Evolutionary conservation across 2,329 filamentous ascomycete genomes (phyloP).

Genomic region (Xylaria sp.): DNA sequence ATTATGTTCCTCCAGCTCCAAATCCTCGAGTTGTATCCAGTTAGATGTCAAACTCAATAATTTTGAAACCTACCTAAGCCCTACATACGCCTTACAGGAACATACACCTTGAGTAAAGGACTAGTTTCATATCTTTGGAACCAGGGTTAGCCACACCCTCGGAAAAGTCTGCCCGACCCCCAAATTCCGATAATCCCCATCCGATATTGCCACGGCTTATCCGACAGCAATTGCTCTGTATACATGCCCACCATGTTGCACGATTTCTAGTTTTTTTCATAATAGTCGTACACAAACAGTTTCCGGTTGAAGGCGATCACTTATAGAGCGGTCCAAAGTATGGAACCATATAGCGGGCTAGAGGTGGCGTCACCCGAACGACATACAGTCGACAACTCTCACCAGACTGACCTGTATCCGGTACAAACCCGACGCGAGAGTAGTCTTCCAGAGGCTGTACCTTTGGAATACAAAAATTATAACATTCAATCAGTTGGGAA

Average conservation of each 20-base stretch:
- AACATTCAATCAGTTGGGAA: not conserved
- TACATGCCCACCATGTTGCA: not conserved
- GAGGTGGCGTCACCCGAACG: slow-evolving; percentile 8
- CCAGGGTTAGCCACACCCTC: not conserved
- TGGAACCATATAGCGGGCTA: slow-evolving; percentile 15
- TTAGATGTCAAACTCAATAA: not conserved
- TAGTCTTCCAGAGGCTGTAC: not conserved
- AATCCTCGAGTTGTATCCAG: not conserved
- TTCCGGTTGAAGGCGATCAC: not conserved
- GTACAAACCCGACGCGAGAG: not conserved
- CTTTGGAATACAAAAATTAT: slow-evolving; percentile 8
- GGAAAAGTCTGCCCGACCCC: not conserved
- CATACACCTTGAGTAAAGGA: not conserved
- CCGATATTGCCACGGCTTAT: not conserved
- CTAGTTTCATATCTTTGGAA: not conserved
- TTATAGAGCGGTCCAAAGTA: not conserved
- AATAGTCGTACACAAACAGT: not conserved
- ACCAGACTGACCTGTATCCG: not conserved
- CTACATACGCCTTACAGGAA: not conserved
- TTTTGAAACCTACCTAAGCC: not conserved
- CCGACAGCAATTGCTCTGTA: not conserved
- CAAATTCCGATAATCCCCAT: not conserved
- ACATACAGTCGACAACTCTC: not conserved
- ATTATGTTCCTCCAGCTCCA: not conserved
- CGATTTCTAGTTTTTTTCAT: not conserved